Base-by-base conservation (phyloP, 179 eudicot genomes). In the Spergularia azorica region DNA sequence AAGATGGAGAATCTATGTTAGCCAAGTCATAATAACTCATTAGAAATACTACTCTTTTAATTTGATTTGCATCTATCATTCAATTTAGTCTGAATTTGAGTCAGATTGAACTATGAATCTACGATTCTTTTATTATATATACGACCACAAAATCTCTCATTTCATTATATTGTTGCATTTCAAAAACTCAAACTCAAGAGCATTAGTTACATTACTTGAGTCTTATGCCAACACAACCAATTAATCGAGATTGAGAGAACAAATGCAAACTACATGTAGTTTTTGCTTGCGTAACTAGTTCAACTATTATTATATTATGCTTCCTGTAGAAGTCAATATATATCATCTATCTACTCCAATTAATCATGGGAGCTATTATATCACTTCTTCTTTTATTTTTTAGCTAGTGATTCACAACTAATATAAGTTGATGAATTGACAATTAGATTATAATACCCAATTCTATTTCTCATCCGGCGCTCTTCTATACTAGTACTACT, bases 301-400 rank as follows among this genome's bases (percentile, higher is more conserved):
- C 48, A 48, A 67, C 20, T 41, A 41, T 41, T 10, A 67, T 55
- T 76, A 76, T n/a, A 58, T 13, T 70, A 59, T 77, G 59, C 57
- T 76, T 76, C 73, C 58, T 41, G 58, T 14, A 3, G 5, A 69
- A 60, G 79, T 77, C 79, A 77, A 70, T 77, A 43, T 41, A 57
- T 60, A 51, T 41, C 43, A 41, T 41, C 43, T 41, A 76, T 76
- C 64, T 41, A 36, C 65, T 67, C 18, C 72, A 38, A 66, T 41
- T 41, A 41, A 63, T 62, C 66, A 62, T 62, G 39, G 66, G 41
- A 39, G 48, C 48, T 64, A 21, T 62, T 1, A 21, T 62, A 0
- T 21, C 9, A 2, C 11, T 26, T 62, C 5, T 39, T 62, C 32
- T 62, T 21, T 5, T 11, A n/a, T n/a, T n/a, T n/a, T n/a, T n/a